phyloP scores from a whole-genome alignment of 164 flowering plant genomes.

The Macadamia integrifolia region DNA sequence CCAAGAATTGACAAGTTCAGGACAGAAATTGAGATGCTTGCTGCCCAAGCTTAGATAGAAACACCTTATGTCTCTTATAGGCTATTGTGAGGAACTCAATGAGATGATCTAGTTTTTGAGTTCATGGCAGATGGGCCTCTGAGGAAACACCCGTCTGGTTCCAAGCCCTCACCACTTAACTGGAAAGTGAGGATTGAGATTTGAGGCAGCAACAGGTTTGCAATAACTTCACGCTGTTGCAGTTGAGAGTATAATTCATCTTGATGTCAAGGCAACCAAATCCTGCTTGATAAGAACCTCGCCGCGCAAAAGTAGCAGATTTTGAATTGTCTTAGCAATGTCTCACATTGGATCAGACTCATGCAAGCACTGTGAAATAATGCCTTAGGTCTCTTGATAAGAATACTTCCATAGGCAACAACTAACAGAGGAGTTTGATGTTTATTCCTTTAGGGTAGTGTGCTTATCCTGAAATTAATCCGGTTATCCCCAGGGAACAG shows the following conservation, averaged over 20 bases:
- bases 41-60: slow-evolving; percentile 42
- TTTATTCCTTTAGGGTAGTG: slow-evolving; percentile 44
- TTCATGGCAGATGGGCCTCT: slow-evolving; percentile 48
- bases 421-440: slow-evolving; percentile 41
- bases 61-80: slow-evolving; percentile 48
- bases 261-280: slow-evolving; percentile 48
- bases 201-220: slow-evolving; percentile 50
- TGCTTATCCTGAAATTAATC: slow-evolving; percentile 45
- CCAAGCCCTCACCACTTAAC: slow-evolving; percentile 29
- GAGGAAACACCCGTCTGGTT: slow-evolving; percentile 39
- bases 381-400: slow-evolving; percentile 46
- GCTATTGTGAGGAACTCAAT: slow-evolving; percentile 44
- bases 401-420: slow-evolving; percentile 48
- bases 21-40: slow-evolving; percentile 50
- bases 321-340: slow-evolving; percentile 47
- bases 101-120: slow-evolving; percentile 54
- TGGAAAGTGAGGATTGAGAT: slow-evolving; percentile 50
- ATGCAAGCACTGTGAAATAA: slow-evolving; percentile 42
- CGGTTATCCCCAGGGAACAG: slow-evolving; percentile 42
- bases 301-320: slow-evolving; percentile 39
- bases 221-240: slow-evolving; percentile 61
- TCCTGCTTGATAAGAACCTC: slow-evolving; percentile 41
- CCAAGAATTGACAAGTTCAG: slow-evolving; percentile 23
- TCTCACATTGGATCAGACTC: slow-evolving; percentile 43
- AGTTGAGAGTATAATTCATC: slow-evolving; percentile 41